Conservation (phyloP, 805 yeast genomes). For the Yarrowia porcina region DNA sequence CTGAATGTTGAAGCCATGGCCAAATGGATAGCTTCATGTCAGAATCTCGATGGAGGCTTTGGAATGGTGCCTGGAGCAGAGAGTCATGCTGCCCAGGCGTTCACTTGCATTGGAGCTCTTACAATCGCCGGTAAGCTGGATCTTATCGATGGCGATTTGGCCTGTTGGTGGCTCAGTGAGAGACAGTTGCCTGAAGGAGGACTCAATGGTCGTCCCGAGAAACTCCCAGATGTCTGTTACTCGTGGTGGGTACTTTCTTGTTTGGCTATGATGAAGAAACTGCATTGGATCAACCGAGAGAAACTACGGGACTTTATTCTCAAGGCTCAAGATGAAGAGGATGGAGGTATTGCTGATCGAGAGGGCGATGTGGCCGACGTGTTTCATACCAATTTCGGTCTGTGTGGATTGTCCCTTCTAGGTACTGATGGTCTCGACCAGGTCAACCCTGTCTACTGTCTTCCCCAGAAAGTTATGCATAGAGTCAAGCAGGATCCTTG, state of each 20-base stretch:
- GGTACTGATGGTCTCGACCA: conserved; percentile 56
- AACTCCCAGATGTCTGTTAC: conserved; percentile 95
- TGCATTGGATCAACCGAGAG: conserved; percentile 73
- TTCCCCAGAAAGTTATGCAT: conserved; percentile 55
- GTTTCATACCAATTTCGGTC: conserved; percentile 86
- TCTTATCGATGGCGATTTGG: conserved; percentile 42
- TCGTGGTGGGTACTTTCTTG: conserved; percentile 95
- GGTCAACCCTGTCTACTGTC: conserved; percentile 83
- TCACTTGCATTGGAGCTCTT: conserved; percentile 78
- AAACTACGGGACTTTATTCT: conserved; percentile 67
- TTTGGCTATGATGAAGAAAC: conserved; percentile 58
- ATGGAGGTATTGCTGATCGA: conserved; percentile 91
- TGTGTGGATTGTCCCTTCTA: conserved; percentile 80
- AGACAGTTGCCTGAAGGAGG: conserved; percentile 88
- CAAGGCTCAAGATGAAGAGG: conserved; percentile 66
- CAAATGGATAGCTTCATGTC: conserved; percentile 62
- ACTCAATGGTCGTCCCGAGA: conserved; percentile 92
- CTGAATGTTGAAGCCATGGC: conserved; percentile 52
- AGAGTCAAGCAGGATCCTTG: conserved; percentile 20
- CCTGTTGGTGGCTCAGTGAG: conserved; percentile 87
- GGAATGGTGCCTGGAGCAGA: conserved; percentile 95
- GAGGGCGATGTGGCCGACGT: conserved; percentile 90
- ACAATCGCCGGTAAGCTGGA: conserved; percentile 64
- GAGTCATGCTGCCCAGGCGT: conserved; percentile 86
- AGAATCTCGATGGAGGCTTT: conserved; percentile 93